A percentile compares a stretch with the other conserved stretches of the same genome.
Evolutionary conservation across 2,329 filamentous ascomycete genomes (phyloP).

Genomic region (Aspergillus sp.): DNA sequence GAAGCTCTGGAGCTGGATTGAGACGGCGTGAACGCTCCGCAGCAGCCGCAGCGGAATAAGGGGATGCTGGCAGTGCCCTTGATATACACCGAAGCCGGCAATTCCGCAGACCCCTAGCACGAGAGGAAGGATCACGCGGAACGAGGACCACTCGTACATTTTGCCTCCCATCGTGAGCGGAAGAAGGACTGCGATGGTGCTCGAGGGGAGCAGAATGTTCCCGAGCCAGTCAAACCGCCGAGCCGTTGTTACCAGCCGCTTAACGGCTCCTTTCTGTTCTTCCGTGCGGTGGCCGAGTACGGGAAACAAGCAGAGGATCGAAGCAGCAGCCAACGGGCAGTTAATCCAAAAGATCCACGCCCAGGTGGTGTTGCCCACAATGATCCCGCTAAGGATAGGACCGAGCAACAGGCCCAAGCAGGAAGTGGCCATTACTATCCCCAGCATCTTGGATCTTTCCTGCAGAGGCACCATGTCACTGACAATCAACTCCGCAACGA

Average conservation of each 20-base stretch:
- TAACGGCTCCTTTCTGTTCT: constrained; percentile 19
- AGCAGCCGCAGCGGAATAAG: constrained; percentile 34
- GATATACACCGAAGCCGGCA: constrained; percentile 16
- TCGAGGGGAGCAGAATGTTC: constrained; percentile 20
- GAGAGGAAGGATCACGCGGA: constrained; percentile 35
- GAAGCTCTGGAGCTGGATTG: constrained; percentile 28
- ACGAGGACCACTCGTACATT: constrained; percentile 22
- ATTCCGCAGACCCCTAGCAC: constrained; percentile 36
- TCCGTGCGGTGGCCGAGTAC: constrained; percentile 25
- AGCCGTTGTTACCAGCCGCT: background rate
- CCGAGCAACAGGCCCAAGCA: constrained; percentile 34
- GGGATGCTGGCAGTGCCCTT: constrained; percentile 1
- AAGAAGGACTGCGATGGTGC: constrained; percentile 22
- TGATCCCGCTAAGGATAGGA: constrained; percentile 11
- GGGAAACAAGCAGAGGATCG: constrained; percentile 31
- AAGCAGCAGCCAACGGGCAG: constrained; percentile 16
- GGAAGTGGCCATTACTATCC: constrained; percentile 30
- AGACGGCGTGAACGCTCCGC: constrained; percentile 26
- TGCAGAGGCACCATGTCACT: constrained; percentile 43
- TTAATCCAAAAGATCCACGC: constrained; percentile 21
- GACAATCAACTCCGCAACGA: constrained; percentile 41
- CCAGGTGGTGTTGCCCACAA: constrained; percentile 14
- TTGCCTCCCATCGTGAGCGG: constrained; percentile 26
- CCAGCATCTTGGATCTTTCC: constrained; percentile 37
- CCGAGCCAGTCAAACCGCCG: constrained; percentile 35